Conservation (phyloP, 805 yeast species). For the Metschnikowia henanensis region DNA sequence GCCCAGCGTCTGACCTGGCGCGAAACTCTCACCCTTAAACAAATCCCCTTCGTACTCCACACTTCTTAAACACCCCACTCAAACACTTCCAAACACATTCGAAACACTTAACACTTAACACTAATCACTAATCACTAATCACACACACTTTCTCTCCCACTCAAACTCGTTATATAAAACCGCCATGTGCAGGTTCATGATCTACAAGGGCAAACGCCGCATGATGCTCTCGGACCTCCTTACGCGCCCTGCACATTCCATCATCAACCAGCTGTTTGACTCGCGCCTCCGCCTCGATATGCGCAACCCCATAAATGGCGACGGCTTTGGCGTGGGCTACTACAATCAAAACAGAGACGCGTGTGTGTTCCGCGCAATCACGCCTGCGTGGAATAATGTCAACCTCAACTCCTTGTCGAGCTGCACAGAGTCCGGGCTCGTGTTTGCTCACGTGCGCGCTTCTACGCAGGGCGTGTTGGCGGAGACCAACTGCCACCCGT, state of each 20-base stretch:
- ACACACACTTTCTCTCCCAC: background rate
- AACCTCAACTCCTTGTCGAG: constrained; percentile 83
- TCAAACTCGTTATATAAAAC: too few species aligned
- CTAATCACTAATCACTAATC: too few species aligned
- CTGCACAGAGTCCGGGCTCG: constrained; percentile 79
- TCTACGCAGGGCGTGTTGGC: constrained; percentile 92
- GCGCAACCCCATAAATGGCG: constrained; percentile 94
- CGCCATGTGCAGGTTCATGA: constrained; percentile 87
- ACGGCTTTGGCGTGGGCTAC: constrained; percentile 97
- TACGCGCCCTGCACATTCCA: constrained; percentile 95
- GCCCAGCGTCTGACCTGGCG: too few species aligned
- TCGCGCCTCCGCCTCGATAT: constrained; percentile 83
- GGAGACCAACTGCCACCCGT: constrained; percentile 98
- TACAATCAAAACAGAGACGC: constrained; percentile 68
- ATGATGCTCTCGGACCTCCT: constrained; percentile 81
- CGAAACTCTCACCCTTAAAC: too few species aligned
- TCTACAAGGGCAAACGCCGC: constrained; percentile 88
- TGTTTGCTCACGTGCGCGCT: constrained; percentile 96
- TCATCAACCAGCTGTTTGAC: constrained; percentile 94
- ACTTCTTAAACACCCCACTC: too few species aligned
- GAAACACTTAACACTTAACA: too few species aligned
- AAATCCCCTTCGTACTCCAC: too few species aligned
- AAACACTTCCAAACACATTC: too few species aligned
- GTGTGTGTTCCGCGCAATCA: constrained; percentile 90
- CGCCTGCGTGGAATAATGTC: constrained; percentile 98